These are phyloP conservation scores for Sporodiniella umbellata DNA, from an alignment of 371 early-diverging fungal species.

Conservation along the genomic window DNA sequence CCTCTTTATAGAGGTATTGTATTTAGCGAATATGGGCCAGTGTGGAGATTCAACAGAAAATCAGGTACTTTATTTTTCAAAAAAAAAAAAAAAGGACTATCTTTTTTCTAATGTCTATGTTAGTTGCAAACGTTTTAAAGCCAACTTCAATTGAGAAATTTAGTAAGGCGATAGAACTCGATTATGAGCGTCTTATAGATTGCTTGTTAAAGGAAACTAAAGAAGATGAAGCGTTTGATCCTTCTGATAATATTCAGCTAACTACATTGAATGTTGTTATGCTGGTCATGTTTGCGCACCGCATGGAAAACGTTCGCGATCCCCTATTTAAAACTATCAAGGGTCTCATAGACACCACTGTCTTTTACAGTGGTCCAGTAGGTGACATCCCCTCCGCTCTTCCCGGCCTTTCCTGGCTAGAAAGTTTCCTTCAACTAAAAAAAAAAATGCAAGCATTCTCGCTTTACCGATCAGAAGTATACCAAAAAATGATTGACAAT, in stretches of 20 bases:
- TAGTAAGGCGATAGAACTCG: slow-evolving; percentile 1
- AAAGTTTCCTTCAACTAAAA: too few relatives aligned
- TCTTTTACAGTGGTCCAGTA: not conserved
- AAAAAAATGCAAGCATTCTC: too few relatives aligned
- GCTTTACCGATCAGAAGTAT: too few relatives aligned
- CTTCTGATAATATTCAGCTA: slow-evolving; percentile 3
- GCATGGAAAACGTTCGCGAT: not conserved
- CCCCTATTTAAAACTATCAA: slow-evolving; percentile 8
- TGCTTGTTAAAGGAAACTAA: not conserved
- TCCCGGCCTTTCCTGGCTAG: too few relatives aligned
- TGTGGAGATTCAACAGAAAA: too few relatives aligned
- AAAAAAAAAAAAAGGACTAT: too few relatives aligned
- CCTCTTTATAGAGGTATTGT: too few relatives aligned
- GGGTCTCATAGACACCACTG: not conserved
- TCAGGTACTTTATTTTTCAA: too few relatives aligned
- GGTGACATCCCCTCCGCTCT: too few relatives aligned
- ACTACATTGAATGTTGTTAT: slow-evolving; percentile 8
- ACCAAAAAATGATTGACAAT: too few relatives aligned
- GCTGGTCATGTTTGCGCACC: not conserved
- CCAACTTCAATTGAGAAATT: slow-evolving; percentile 8
- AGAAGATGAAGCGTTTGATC: not conserved
- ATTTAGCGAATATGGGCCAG: too few relatives aligned
- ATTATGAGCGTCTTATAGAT: not conserved
- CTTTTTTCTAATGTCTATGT: too few relatives aligned
- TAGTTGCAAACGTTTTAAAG: not conserved